Base-by-base conservation (phyloP, 768 basidiomycete species). In the Suillus clintonianus region DNA sequence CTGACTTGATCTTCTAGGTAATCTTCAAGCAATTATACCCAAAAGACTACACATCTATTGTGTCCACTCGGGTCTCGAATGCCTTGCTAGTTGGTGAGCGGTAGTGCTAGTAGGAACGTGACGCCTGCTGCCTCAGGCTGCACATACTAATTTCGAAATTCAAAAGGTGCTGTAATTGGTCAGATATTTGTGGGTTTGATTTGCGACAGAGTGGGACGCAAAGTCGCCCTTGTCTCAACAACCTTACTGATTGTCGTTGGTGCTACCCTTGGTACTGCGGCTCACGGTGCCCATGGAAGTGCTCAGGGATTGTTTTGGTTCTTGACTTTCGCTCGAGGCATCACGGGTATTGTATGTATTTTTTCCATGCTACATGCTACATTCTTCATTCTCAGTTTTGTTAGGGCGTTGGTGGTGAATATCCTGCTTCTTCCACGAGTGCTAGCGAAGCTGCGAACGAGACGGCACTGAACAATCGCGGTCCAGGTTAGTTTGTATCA, bases 371-470 rank as follows among this genome's bases (percentile, higher is more conserved):
- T 48, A 37, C 24, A 15, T 22, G 6, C 13, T 34, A 11, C 27
- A 10, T 57, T 24, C 56, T 30, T 24, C 17, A 17, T 32, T 11
- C 47, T 48, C 27, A 19, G 27, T 59, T 47, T 62, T 59, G 45
- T 22, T 61, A 88, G 82, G 90, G 90, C 63, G 89, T 90, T 14
- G 89, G 89, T 41, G 90, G 90, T 30, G 90, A 92, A 77, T 92
- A 92, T 73, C 90, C 90, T 0, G 88, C 88, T 9, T 89, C 86
- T 7, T 88, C 86, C 0, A 87, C 88, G 0, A 84, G 84, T 47
- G 89, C 90, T 5, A 84, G 83, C 36, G 90, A 92, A 73, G 84
- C 89, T 36, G 88, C 90, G 19, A 91, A 92, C 69, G 89, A 92
- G 74, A 85, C 83, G 68, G 85, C 85, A 74, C 61, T 83, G 34